A percentile compares a stretch with the other conserved stretches of the same genome.
Conservation (phyloP, 257 asterid genomes). For the Solanum appendiculatum region DNA sequence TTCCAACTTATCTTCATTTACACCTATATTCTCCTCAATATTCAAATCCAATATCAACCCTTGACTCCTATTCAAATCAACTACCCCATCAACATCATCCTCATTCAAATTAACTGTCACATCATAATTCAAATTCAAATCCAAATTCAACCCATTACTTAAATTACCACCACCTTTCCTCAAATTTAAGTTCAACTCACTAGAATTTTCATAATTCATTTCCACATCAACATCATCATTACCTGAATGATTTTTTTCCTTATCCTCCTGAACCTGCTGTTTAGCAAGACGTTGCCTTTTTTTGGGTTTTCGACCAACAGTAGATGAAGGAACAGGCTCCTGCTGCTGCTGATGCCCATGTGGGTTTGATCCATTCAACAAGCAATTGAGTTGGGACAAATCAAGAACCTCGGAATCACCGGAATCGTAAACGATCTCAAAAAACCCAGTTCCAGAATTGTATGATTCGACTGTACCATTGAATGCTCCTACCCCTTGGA, state of each 20-base stretch:
- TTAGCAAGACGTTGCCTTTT: conserved; percentile 29
- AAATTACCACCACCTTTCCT: conserved; percentile 29
- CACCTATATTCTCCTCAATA: conserved; percentile 14
- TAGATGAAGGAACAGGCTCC: not conserved
- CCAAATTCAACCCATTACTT: conserved; percentile 24
- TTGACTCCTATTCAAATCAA: conserved; percentile 17
- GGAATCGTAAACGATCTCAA: conserved; percentile 55
- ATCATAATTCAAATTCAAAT: conserved; percentile 23
- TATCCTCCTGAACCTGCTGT: not conserved
- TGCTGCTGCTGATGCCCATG: conserved; percentile 6
- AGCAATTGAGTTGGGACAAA: conserved; percentile 23
- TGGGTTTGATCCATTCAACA: conserved; percentile 24
- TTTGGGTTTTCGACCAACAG: conserved; percentile 22
- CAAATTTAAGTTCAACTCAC: not conserved
- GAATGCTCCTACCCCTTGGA: conserved; percentile 31
- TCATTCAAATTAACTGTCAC: conserved; percentile 3
- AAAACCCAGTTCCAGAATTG: conserved; percentile 37
- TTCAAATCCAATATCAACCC: conserved; percentile 35
- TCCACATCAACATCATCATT: conserved; percentile 9
- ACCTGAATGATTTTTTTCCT: not conserved
- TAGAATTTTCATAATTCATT: conserved; percentile 13
- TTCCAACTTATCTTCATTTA: not conserved
- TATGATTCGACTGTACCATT: conserved; percentile 45
- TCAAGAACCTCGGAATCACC: conserved; percentile 68
- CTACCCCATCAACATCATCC: conserved; percentile 20